A percentile compares a stretch with the other conserved stretches of the same genome.
Evolutionary conservation across 2,329 filamentous ascomycete species (phyloP).

Genomic region (Trichothecium roseum): DNA sequence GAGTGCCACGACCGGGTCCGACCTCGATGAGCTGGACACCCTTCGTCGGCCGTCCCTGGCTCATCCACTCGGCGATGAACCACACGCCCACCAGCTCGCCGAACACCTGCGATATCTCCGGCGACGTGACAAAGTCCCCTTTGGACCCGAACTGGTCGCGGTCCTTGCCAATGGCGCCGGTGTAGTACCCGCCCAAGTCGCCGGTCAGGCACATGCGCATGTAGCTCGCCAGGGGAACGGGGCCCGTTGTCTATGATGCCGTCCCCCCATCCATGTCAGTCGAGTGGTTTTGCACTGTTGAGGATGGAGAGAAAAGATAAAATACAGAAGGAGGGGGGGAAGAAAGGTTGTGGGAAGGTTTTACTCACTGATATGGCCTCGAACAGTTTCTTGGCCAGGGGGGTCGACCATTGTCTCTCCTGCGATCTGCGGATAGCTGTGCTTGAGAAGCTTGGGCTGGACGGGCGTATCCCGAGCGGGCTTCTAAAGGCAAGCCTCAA

Average conservation of each 20-base stretch:
- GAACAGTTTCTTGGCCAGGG: constrained; percentile 75
- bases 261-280: no score
- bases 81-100: constrained; percentile 90
- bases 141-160: constrained; percentile 85
- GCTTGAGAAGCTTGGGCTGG: constrained; percentile 15
- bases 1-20: constrained; percentile 82
- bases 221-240: constrained; percentile 82
- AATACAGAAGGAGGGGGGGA: not conserved
- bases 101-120: constrained; percentile 95
- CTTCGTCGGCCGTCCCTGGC: constrained; percentile 62
- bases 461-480: constrained; percentile 4
- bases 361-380: constrained; percentile 71
- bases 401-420: constrained; percentile 75
- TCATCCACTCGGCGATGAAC: constrained; percentile 95
- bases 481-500: not conserved
- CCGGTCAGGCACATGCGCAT: constrained; percentile 98
- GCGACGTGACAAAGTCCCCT: constrained; percentile 94
- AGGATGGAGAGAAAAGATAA: not conserved
- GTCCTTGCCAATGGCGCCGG: constrained; percentile 54
- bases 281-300: no score
- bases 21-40: constrained; percentile 89
- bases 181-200: constrained; percentile 89
- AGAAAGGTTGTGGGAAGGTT: no score
- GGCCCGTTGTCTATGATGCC: constrained; percentile 68
- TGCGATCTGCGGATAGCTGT: constrained; percentile 10